A percentile compares a stretch with the other conserved stretches of the same genome.
Conservation (phyloP, 169 alveolate species). For the Amoebophrya sp. region DNA sequence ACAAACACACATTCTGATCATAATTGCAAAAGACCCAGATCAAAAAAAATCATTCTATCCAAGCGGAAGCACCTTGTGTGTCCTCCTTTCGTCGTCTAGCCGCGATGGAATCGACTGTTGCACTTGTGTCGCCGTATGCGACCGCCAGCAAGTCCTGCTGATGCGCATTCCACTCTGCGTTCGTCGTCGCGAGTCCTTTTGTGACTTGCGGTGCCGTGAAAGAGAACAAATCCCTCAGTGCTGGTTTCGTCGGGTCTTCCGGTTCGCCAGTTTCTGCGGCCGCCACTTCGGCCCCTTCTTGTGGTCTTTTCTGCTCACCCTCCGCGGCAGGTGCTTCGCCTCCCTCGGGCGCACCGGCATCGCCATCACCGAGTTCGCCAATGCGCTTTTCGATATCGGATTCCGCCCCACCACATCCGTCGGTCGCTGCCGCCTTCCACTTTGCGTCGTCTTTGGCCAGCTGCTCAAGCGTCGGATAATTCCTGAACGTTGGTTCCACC, state of each 20-base stretch:
- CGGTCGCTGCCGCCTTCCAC: not conserved
- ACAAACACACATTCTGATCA: too few relatives aligned
- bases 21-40: too few relatives aligned
- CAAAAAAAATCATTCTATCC: too few relatives aligned
- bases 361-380: too few relatives aligned
- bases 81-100: conserved; percentile 27
- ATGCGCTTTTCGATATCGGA: too few relatives aligned
- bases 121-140: conserved; percentile 24
- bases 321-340: not conserved
- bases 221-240: not conserved
- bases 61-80: conserved; percentile 31
- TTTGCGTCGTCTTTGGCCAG: conserved; percentile 23
- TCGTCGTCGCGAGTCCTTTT: not conserved
- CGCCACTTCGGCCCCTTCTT: too few relatives aligned
- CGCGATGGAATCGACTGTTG: not conserved
- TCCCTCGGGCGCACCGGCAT: too few relatives aligned
- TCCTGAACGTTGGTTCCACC: too few relatives aligned
- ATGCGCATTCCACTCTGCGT: not conserved
- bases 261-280: not conserved
- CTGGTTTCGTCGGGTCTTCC: not conserved
- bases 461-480: conserved; percentile 32
- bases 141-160: conserved; percentile 28
- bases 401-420: too few relatives aligned
- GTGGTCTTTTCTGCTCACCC: too few relatives aligned
- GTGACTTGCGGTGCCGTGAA: conserved; percentile 16